These are phyloP conservation scores for Cladorrhinum sp. DNA, from an alignment of 2,329 filamentous ascomycete species.

Conservation along the genomic window DNA sequence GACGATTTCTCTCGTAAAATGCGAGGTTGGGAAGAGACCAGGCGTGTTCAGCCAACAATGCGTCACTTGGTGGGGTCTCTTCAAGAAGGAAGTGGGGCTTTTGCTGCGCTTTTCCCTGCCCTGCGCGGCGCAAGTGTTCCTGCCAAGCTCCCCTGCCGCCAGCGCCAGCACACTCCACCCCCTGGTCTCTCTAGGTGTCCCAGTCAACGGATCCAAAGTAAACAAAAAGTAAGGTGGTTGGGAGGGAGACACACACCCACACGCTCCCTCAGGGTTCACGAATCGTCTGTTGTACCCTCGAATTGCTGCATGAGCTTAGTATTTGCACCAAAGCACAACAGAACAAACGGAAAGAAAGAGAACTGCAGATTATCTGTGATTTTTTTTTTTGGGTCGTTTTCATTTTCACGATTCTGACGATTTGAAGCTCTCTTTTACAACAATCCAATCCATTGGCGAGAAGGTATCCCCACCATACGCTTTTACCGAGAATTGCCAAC, in stretches of 20 bases:
- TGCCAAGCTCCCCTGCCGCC: conserved; percentile 10
- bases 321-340: not conserved
- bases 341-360: not conserved
- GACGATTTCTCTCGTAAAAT: not conserved
- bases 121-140: conserved; percentile 2
- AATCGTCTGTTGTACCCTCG: not conserved
- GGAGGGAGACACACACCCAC: conserved; percentile 19
- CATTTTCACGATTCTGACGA: not conserved
- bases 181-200: conserved; percentile 18
- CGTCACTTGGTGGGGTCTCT: conserved; percentile 6
- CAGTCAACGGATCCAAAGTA: conserved; percentile 28
- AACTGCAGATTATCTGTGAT: not conserved
- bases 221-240: conserved; percentile 30
- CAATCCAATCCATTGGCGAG: not conserved
- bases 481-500: conserved; percentile 1
- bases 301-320: not conserved
- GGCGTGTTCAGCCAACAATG: conserved; percentile 6
- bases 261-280: not conserved
- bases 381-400: not conserved
- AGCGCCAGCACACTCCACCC: conserved; percentile 3
- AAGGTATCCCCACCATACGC: not conserved
- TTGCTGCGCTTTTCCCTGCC: not conserved
- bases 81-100: not conserved
- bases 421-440: not conserved
- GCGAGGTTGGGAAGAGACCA: conserved; percentile 5